Percentiles rank a stretch among this genome's conserved stretches.
These are phyloP conservation scores for Xylaria intraflava DNA, from an alignment of 495 filamentous ascomycete species.

Conservation along the genomic window DNA sequence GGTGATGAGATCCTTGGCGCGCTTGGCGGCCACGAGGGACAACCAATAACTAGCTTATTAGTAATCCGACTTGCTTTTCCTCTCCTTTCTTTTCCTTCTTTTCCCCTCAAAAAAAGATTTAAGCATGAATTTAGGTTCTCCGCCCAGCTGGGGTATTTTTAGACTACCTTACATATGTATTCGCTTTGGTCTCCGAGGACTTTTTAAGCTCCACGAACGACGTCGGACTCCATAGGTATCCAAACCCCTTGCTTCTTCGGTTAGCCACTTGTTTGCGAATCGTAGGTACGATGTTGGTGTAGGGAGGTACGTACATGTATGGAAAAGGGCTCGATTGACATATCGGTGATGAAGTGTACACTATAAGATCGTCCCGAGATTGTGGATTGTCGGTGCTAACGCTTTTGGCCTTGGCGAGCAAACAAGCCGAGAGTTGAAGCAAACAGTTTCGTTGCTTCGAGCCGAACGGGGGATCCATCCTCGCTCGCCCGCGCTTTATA, in stretches of 20 bases:
- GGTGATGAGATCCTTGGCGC: constrained; percentile 16
- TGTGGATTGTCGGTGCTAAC: constrained; percentile 8
- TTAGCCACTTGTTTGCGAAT: constrained; percentile 7
- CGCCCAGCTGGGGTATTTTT: constrained; percentile 8
- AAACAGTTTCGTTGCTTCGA: neutral
- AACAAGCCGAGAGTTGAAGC: neutral
- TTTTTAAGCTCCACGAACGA: constrained; percentile 6
- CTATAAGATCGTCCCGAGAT: constrained; percentile 3
- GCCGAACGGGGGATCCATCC: neutral
- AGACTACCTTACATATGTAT: constrained; percentile 1
- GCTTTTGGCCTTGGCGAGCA: constrained; percentile 4
- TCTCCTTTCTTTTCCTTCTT: constrained; percentile 4
- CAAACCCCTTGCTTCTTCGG: neutral
- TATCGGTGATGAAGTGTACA: neutral
- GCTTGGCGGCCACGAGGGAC: constrained; percentile 30
- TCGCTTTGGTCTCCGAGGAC: too few relatives aligned
- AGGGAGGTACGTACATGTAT: too few relatives aligned
- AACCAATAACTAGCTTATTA: too few relatives aligned
- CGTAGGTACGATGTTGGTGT: too few relatives aligned
- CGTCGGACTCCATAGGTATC: neutral
- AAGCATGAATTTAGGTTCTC: constrained; percentile 47
- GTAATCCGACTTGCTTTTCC: neutral
- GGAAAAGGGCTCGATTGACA: too few relatives aligned
- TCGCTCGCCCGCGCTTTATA: neutral
- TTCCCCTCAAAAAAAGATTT: constrained; percentile 23